Evolutionary conservation across 2,329 filamentous ascomycete genomes (phyloP).

Genomic region (Plenodomus tracheiphilus): DNA sequence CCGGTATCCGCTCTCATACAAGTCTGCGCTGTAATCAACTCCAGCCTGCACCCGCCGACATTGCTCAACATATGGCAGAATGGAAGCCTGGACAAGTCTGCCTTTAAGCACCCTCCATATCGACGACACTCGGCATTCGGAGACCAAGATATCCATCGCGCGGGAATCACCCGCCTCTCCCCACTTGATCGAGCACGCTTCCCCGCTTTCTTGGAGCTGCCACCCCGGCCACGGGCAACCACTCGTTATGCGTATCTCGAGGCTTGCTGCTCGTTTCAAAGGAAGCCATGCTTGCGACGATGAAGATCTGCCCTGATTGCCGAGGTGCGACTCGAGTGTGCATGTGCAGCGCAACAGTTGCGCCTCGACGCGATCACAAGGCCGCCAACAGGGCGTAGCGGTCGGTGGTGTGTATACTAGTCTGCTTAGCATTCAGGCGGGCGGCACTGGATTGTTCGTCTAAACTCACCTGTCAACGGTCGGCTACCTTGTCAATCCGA

Average conservation of each 20-base stretch:
- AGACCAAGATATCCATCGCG: neutral
- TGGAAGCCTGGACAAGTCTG: neutral
- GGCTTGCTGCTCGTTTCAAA: too few relatives aligned
- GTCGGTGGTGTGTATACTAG: neutral
- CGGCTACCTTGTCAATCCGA: slow-evolving; percentile 5
- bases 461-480: neutral
- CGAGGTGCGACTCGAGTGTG: neutral
- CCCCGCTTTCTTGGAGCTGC: neutral
- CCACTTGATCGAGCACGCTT: neutral
- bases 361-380: neutral
- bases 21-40: neutral
- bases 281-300: neutral
- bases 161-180: too few relatives aligned
- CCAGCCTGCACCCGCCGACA: neutral
- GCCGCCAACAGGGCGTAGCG: neutral
- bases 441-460: neutral
- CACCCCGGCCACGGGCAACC: neutral
- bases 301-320: neutral
- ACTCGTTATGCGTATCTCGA: too few relatives aligned
- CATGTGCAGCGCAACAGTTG: neutral
- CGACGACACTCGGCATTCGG: neutral
- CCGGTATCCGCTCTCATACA: too few relatives aligned
- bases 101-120: neutral
- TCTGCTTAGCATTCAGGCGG: neutral
- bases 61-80: neutral